phyloP scores from a whole-genome alignment of 352 stramenopile genomes.

The Thraustochytrium sp. region DNA sequence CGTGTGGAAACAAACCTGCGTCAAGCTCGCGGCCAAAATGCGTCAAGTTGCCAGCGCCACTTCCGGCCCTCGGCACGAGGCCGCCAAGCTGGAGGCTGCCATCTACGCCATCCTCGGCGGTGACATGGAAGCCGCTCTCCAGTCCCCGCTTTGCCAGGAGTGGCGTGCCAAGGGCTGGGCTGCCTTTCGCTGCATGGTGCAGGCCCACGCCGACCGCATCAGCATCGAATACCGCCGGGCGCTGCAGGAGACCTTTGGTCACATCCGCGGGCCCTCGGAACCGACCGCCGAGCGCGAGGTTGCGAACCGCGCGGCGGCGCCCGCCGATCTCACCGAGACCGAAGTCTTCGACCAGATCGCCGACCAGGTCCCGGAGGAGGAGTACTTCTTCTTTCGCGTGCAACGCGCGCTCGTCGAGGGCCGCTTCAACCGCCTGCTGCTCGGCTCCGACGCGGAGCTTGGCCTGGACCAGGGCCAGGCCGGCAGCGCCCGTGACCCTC shows the following conservation, averaged over 20 bases:
- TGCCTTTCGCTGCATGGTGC: neutral
- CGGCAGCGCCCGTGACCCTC: too few species aligned
- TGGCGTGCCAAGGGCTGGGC: neutral
- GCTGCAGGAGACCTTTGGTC: neutral
- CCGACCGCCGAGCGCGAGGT: neutral
- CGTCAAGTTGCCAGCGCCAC: neutral
- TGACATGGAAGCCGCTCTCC: neutral
- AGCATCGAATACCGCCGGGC: neutral
- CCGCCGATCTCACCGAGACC: neutral
- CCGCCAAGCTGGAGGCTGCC: neutral
- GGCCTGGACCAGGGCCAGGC: too few species aligned
- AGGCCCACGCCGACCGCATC: neutral
- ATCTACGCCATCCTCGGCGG: conserved; percentile 3
- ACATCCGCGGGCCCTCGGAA: neutral
- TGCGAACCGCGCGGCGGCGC: neutral
- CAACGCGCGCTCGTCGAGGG: conserved; percentile 8
- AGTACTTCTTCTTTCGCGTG: neutral
- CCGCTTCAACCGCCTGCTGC: neutral
- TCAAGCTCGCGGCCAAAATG: neutral
- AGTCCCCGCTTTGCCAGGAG: neutral
- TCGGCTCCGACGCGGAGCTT: neutral
- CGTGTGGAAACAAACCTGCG: neutral
- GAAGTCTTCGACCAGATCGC: neutral
- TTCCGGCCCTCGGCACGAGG: neutral
- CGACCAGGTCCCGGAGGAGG: neutral